phyloP scores from a whole-genome alignment of 2,329 filamentous ascomycete genomes.

The Berkeleyomyces basicola region DNA sequence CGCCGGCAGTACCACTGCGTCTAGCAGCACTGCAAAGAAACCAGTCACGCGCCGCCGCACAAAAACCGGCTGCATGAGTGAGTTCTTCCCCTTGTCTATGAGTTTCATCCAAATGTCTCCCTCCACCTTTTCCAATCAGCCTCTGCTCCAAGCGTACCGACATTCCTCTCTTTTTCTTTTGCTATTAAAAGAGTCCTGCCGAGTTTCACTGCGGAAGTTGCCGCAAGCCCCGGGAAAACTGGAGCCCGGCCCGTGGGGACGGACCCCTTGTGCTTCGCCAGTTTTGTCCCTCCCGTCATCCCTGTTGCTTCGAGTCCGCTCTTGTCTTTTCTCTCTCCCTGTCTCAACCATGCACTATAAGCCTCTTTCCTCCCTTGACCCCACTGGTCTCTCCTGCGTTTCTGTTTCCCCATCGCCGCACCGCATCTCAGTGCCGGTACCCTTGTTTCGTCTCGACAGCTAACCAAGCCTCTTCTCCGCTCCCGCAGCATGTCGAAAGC shows the following conservation, averaged over 20 bases:
- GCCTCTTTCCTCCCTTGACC: neutral
- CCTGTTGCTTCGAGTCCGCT: too few species aligned
- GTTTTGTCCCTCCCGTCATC: too few species aligned
- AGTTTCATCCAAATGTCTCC: neutral
- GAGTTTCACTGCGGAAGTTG: too few species aligned
- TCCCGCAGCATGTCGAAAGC: slow-evolving; percentile 63
- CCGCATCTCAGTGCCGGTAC: too few species aligned
- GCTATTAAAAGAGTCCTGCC: too few species aligned
- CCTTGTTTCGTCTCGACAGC: neutral
- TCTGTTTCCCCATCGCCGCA: neutral
- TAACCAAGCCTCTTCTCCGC: neutral
- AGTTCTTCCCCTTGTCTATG: slow-evolving; percentile 21
- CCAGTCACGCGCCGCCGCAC: slow-evolving; percentile 49
- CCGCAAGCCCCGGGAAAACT: too few species aligned
- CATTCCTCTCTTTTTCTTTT: too few species aligned
- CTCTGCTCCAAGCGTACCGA: too few species aligned
- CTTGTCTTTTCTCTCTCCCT: too few species aligned
- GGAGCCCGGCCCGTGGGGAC: too few species aligned
- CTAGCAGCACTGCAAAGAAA: slow-evolving; percentile 23
- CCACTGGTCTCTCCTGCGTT: neutral
- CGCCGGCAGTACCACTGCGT: neutral
- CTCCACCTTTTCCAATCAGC: neutral
- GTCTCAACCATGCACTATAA: too few species aligned
- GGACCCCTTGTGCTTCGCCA: too few species aligned
- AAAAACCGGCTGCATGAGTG: slow-evolving; percentile 85